Base-by-base conservation (phyloP, 2,329 filamentous ascomycete species). In the Niveomyces coronatus region DNA sequence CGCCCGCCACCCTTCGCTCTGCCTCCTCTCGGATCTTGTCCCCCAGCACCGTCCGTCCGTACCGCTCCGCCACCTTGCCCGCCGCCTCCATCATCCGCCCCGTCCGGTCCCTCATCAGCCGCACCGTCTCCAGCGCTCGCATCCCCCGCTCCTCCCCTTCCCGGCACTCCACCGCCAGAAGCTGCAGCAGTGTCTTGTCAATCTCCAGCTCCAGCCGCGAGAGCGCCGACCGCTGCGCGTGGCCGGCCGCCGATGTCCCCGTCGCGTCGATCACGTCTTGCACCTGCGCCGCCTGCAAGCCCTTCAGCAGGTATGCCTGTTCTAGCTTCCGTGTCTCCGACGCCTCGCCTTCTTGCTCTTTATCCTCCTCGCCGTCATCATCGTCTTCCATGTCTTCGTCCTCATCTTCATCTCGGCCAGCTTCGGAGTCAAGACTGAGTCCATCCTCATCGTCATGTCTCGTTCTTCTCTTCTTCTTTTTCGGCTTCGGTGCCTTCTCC, bases 31-130 rank as follows among this genome's bases (percentile, higher is more conserved):
- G 72, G 53, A 98, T 96, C 74, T 96, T 96, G 52, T 89, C 85
- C 29, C 82, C 82, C 49, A 98, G 61, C 18, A 95, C 74, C 28
- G 74, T 71, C 44, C 84, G 70, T 9, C 84, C 84, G 63, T 93
- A 98, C 49, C 89, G 70, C 54, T 82, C 76, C 8, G 91, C 91
- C 35, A 98, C 76, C 70, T 93, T 94, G 40, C 79, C 76, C 2
- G 91, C 91, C 4, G 89, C 84, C 57, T 95, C 87, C 41, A 94
- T 61, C 85, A 95, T 95, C 57, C 83, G 81, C 14, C 89, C 89
- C 43, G 76, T 83, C 31, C 77, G 70, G 62, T 96, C 88, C 31
- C 74, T 74, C 79, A 98, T 84, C 52, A 98, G 67, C 44, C 74
- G 70, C 20, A 94, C 91, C 51, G 96, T 74, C 62, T 98, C 93